These are phyloP conservation scores for Magnusiomyces suaveolens DNA, from an alignment of 1,139 yeast genomes.

Conservation along the genomic window DNA sequence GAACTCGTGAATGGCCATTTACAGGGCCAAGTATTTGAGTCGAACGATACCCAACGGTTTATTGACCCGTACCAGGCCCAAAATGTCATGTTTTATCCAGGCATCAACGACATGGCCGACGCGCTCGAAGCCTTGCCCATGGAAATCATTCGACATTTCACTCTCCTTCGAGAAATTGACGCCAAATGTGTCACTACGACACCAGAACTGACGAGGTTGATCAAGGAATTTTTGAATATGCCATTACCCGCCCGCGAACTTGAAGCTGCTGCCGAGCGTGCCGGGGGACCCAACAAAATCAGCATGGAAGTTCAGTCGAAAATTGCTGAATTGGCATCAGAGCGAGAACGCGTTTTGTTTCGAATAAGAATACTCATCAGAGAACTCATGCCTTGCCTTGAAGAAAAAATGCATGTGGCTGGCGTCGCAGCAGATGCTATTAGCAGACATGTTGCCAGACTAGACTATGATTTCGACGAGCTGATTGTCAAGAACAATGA, in stretches of 20 bases:
- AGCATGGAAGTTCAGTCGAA: slow-evolving; percentile 2
- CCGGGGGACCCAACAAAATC: slow-evolving; percentile 10
- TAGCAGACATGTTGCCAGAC: slow-evolving; percentile 55
- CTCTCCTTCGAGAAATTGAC: slow-evolving; percentile 83
- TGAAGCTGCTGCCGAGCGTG: slow-evolving; percentile 14
- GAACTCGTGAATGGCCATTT: too few relatives aligned
- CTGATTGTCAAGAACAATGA: slow-evolving; percentile 55
- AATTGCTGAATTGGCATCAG: slow-evolving; percentile 18
- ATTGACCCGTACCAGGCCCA: background rate
- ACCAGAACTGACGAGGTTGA: slow-evolving; percentile 55
- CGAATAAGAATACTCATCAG: slow-evolving; percentile 34
- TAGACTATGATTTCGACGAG: slow-evolving; percentile 69
- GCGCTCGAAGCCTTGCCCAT: slow-evolving; percentile 85
- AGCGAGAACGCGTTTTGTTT: slow-evolving; percentile 33
- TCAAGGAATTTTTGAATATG: slow-evolving; percentile 44
- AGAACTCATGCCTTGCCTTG: slow-evolving; percentile 84
- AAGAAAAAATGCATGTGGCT: slow-evolving; percentile 96
- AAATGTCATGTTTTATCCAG: slow-evolving; percentile 28
- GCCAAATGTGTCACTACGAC: slow-evolving; percentile 78
- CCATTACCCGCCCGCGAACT: slow-evolving; percentile 1
- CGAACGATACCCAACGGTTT: background rate
- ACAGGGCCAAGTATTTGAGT: too few relatives aligned
- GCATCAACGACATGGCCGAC: slow-evolving; percentile 83
- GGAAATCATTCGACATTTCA: slow-evolving; percentile 76
- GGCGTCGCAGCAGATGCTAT: slow-evolving; percentile 79